A percentile compares a stretch with the other conserved stretches of the same genome.
phyloP scores from a whole-genome alignment of 2,329 filamentous ascomycete species.

The Gnomoniopsis smithogilvyi region DNA sequence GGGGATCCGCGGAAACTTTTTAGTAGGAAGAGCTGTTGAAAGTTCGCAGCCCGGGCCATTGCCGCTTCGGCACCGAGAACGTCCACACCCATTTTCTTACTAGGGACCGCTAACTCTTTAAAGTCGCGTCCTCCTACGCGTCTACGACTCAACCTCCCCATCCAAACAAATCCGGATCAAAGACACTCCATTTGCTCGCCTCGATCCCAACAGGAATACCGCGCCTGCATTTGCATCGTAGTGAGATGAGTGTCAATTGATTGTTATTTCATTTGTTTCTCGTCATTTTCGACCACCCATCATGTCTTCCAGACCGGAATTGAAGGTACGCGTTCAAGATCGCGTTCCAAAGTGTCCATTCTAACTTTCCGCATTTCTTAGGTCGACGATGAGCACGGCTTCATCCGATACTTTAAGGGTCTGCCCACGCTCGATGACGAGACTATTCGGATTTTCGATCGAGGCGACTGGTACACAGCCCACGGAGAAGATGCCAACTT shows the following conservation, averaged over 20 bases:
- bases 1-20: not conserved
- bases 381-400: slow-evolving; percentile 96
- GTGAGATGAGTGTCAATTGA: not conserved
- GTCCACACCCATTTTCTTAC: not conserved
- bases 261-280: not conserved
- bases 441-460: slow-evolving; percentile 87
- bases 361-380: slow-evolving; percentile 30
- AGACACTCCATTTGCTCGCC: not conserved
- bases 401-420: slow-evolving; percentile 95
- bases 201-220: not conserved
- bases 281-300: slow-evolving; percentile 22
- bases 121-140: not conserved
- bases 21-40: not conserved
- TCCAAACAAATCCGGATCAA: not conserved
- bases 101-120: not conserved
- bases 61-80: not conserved
- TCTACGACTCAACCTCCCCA: not conserved
- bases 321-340: slow-evolving; percentile 52
- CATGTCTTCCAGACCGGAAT: slow-evolving; percentile 70
- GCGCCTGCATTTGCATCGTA: not conserved
- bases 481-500: slow-evolving; percentile 82
- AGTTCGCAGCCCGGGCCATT: not conserved
- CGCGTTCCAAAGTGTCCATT: slow-evolving; percentile 5
- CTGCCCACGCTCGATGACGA: slow-evolving; percentile 68
- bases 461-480: slow-evolving; percentile 94